phyloP scores from a whole-genome alignment of 2,329 filamentous ascomycete genomes.

The Tricladium varicosporioides region DNA sequence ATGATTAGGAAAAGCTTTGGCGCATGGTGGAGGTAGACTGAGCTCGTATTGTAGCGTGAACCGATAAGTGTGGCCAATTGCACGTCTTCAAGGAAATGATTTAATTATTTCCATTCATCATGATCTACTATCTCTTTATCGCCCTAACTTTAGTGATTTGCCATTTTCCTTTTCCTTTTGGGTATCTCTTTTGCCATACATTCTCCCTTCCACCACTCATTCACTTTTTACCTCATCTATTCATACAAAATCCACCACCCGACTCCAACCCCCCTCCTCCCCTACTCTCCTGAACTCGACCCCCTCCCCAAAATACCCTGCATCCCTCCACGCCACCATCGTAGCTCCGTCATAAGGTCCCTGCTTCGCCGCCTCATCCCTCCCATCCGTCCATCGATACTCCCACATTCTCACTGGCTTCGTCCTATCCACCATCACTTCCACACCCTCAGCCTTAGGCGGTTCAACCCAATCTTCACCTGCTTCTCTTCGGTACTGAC shows the following conservation, averaged over 20 bases:
- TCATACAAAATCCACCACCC: slow-evolving; percentile 36
- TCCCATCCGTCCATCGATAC: slow-evolving; percentile 86
- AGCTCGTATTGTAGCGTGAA: slow-evolving; percentile 1
- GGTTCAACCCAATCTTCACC: slow-evolving; percentile 78
- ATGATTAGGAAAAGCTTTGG: slow-evolving; percentile 14
- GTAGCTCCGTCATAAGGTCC: slow-evolving; percentile 82
- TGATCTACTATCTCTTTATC: no score
- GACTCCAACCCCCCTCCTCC: slow-evolving; percentile 42
- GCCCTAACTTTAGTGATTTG: neutral
- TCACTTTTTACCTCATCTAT: neutral
- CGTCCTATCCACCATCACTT: slow-evolving; percentile 21
- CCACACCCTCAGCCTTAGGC: slow-evolving; percentile 35
- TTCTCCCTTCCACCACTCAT: no score
- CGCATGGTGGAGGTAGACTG: neutral
- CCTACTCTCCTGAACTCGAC: slow-evolving; percentile 72
- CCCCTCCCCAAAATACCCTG: slow-evolving; percentile 88
- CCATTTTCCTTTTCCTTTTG: slow-evolving; percentile 7
- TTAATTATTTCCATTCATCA: neutral
- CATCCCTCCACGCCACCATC: slow-evolving; percentile 89
- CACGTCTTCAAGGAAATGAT: neutral
- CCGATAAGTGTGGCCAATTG: neutral
- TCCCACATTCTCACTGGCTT: slow-evolving; percentile 65
- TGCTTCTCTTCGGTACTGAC: slow-evolving; percentile 81
- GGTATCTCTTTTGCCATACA: slow-evolving; percentile 16
- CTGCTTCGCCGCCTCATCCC: slow-evolving; percentile 75